Percentiles rank a stretch among this genome's conserved stretches.
Conservation (phyloP, 2,329 filamentous ascomycete species). For the Neofusicoccum sp. region DNA sequence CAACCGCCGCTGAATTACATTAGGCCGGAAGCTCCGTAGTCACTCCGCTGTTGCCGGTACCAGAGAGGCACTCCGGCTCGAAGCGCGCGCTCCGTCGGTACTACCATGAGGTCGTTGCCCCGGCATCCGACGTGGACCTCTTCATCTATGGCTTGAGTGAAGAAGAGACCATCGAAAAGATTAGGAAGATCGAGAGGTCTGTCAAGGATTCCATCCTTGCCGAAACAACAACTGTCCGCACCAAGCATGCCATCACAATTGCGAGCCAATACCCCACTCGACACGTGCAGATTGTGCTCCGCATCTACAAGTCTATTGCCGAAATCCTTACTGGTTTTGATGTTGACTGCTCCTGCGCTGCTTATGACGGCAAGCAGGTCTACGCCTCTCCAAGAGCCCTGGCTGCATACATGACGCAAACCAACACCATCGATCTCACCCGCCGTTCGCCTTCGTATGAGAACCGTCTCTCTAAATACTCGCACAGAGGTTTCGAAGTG, state of each 20-base stretch:
- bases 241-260: constrained; percentile 86
- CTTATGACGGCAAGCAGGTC: constrained; percentile 79
- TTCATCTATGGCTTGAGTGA: constrained; percentile 82
- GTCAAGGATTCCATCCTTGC: constrained; percentile 76
- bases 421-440: constrained; percentile 77
- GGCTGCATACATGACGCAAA: constrained; percentile 78
- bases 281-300: constrained; percentile 83
- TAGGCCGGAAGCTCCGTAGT: constrained; percentile 76
- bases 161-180: constrained; percentile 78
- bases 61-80: constrained; percentile 51
- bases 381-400: constrained; percentile 77
- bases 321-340: constrained; percentile 89
- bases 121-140: constrained; percentile 83
- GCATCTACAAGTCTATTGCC: constrained; percentile 80
- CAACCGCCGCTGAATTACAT: neutral
- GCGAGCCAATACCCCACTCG: constrained; percentile 81
- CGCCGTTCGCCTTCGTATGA: constrained; percentile 85
- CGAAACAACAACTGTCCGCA: constrained; percentile 83
- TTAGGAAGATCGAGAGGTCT: constrained; percentile 76
- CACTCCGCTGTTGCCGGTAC: constrained; percentile 70
- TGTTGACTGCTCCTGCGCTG: constrained; percentile 80
- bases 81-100: constrained; percentile 56
- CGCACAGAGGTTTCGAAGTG: constrained; percentile 80
- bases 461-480: constrained; percentile 83
- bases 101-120: constrained; percentile 79